A percentile compares a stretch with the other conserved stretches of the same genome.
phyloP scores from a whole-genome alignment of 2,329 filamentous ascomycete species.

The Xylariaceae sp. region DNA sequence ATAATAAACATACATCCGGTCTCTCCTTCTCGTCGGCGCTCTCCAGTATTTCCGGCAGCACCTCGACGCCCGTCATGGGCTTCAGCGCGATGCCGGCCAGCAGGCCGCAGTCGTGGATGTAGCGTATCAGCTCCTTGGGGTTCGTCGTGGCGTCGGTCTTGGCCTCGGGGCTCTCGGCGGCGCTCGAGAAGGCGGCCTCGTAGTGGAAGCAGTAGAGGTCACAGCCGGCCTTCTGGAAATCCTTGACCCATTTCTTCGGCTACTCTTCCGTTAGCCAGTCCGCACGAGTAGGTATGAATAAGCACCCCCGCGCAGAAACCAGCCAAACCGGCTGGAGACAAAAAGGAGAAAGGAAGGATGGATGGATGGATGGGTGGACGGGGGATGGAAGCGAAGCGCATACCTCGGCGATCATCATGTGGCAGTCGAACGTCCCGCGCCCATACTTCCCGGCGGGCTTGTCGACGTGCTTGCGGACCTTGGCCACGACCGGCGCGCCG shows the following conservation, averaged over 20 bases:
- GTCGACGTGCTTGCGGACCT: constrained; percentile 85
- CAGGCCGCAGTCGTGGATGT: constrained; percentile 87
- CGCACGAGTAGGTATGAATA: background rate
- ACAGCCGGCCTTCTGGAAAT: constrained; percentile 91
- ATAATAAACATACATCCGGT: constrained; percentile 72
- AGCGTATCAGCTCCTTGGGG: constrained; percentile 82
- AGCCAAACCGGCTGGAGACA: background rate
- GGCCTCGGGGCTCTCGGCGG: constrained; percentile 76
- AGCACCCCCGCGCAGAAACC: background rate
- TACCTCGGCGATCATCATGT: constrained; percentile 99
- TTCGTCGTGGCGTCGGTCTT: constrained; percentile 72
- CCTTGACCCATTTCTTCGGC: constrained; percentile 98
- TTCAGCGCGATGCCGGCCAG: constrained; percentile 95
- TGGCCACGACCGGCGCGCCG: constrained; percentile 90
- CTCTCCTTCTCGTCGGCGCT: constrained; percentile 71
- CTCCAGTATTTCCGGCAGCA: constrained; percentile 88
- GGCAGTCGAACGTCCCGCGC: constrained; percentile 95
- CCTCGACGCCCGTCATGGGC: constrained; percentile 86
- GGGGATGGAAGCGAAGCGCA: constrained; percentile 18
- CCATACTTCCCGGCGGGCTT: constrained; percentile 69
- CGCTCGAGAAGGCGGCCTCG: constrained; percentile 89
- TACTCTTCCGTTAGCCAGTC: constrained; percentile 39
- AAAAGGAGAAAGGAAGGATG: background rate
- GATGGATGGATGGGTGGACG: background rate
- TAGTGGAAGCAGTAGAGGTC: constrained; percentile 99